Base-by-base conservation (phyloP, 345 rosid genomes). In the Eucalyptus polyanthemos region DNA sequence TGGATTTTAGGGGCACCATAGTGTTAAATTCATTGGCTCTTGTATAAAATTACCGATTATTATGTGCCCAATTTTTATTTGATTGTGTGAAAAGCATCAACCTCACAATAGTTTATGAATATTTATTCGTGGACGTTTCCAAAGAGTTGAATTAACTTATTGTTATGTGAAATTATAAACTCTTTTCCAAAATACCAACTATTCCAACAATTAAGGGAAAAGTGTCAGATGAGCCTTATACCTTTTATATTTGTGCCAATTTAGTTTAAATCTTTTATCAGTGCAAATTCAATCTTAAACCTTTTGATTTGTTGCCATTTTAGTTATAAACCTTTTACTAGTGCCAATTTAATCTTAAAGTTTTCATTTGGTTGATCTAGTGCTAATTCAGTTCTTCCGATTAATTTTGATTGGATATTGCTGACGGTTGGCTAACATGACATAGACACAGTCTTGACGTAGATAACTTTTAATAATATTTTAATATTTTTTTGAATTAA, bases 391-490 rank as follows among this genome's bases (percentile, higher is more conserved):
- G 0, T 19, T 19, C 24, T 19, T 53, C 4, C 10, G 0, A 1
- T 9, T 7, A 53, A 19, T 19, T 53, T 19, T 19, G 11, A 9
- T 53, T 0, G 1, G 0, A 53, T 53, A 53, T 53, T 53, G 24
- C 1, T 53, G 0, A 53, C 1, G 22, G 10, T 53, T 19, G 58
- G 58, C 9, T 53, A 8, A 53, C 2, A 4, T 53, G 56, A 2
- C 1, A 19, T 19, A 19, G 10, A n/a, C n/a, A 2, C 0, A 2
- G 2, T 19, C 0, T 0, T 7, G 4, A 17, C 1, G 2, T 8
- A 1, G 2, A 19, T 53, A 8, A 53, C 0, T 53, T 53, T 53
- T 19, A 53, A 53, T 53, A 53, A 19, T 19, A 53, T 53, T 53
- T 53, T 53, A 53, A 53, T 53, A 19, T 53, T 53, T 53, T 53